A percentile compares a stretch with the other conserved stretches of the same genome.
These are phyloP conservation scores for Aspergillus novofumigatus DNA, from an alignment of 2,329 filamentous ascomycete genomes.

Conservation along the genomic window DNA sequence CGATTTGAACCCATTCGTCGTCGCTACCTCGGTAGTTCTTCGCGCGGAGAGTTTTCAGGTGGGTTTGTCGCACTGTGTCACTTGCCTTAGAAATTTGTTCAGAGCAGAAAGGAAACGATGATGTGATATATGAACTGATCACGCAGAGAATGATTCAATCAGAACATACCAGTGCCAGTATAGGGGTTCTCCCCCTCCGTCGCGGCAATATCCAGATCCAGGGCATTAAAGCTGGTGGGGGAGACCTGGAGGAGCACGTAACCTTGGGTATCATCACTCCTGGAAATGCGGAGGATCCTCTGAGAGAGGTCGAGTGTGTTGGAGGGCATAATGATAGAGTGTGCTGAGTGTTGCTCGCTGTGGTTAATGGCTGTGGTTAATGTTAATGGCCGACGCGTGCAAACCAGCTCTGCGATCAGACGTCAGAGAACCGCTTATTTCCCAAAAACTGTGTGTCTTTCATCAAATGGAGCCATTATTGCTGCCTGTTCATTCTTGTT, in stretches of 20 bases:
- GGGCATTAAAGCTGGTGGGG: slow-evolving; percentile 28
- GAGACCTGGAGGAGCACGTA: slow-evolving; percentile 51
- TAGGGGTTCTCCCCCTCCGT: slow-evolving; percentile 57
- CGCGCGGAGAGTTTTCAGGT: slow-evolving; percentile 34
- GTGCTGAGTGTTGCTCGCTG: background rate
- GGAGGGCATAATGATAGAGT: slow-evolving; percentile 6
- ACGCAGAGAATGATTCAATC: background rate
- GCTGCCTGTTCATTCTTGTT: background rate
- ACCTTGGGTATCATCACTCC: slow-evolving; percentile 38
- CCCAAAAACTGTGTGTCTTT: background rate
- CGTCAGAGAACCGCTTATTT: background rate
- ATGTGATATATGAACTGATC: background rate
- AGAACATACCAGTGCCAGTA: slow-evolving; percentile 40
- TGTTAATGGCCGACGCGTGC: background rate
- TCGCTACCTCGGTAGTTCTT: slow-evolving; percentile 43
- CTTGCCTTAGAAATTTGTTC: slow-evolving; percentile 7
- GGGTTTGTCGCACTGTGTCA: slow-evolving; percentile 33
- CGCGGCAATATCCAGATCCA: slow-evolving; percentile 54
- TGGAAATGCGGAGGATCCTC: slow-evolving; percentile 48
- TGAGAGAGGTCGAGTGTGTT: slow-evolving; percentile 12
- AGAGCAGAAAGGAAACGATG: background rate
- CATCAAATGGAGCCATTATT: background rate
- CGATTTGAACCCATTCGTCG: slow-evolving; percentile 38
- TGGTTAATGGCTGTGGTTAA: background rate
- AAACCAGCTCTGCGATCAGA: background rate